Base-by-base conservation (phyloP, 2,329 filamentous ascomycete species). In the Ophiostoma ips region DNA sequence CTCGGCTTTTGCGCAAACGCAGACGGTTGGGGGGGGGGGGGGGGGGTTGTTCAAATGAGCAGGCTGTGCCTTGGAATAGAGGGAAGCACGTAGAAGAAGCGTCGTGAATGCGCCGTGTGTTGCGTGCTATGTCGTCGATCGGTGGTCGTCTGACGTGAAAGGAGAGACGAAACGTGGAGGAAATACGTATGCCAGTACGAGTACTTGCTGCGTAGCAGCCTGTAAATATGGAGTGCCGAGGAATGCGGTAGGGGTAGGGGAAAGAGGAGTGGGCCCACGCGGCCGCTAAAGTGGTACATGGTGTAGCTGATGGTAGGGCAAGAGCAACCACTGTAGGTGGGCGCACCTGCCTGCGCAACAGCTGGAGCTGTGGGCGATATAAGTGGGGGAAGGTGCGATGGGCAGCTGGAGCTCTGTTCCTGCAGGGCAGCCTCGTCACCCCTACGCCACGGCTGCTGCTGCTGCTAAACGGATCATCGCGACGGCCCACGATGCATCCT, bases 351-450 rank as follows among this genome's bases (percentile, higher is more conserved):
- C 43, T 50, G 41, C 34, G 24, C 16, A 28, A 19, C n/a, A 10
- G 34, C 16, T 38, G 13, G 34, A 40, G 30, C 36, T 34, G 36
- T 12, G 24, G 18, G 49, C 43, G 37, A 41, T 44, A 40, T 36
- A 36, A 37, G 45, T 48, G 38, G 47, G 53, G 53, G 53, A 53
- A 53, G 46, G 44, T 37, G 45, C 45, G 16, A 46, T 38, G 34
- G 24, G 41, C 24, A 30, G 24, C 40, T 33, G 43, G 9, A 45
- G 43, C 43, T 51, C 19, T 28, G 50, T 50, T 51, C 48, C 48
- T 54, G 50, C 50, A 54, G 50, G n/a, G 50, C 40, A 55, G 54
- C 54, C 51, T 55, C 48, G 51, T 50, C 51, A 37, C 44, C 47
- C 44, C 41, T 45, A 38, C 24, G 38, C 35, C n/a, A 44, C 45